Conservation (phyloP, 2,329 filamentous ascomycete genomes). For the Penicillium hordei region DNA sequence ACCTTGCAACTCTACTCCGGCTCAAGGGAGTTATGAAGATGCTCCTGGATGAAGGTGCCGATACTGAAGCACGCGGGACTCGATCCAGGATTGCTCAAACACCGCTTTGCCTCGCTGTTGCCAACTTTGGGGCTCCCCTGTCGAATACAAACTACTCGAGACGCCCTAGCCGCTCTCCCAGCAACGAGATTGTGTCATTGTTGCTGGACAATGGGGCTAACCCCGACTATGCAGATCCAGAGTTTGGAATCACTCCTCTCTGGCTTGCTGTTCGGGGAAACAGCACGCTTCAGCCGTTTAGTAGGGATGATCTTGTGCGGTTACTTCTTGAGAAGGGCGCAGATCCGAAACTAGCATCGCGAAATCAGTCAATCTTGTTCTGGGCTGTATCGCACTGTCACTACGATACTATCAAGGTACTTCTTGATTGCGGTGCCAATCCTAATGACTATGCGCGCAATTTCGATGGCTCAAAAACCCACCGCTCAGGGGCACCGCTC, state of each 20-base stretch:
- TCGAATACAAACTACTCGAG: not conserved
- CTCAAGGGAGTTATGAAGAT: not conserved
- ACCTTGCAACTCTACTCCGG: not conserved
- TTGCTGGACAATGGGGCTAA: not conserved
- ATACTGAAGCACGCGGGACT: not conserved
- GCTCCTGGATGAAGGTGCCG: not conserved
- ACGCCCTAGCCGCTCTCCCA: not conserved
- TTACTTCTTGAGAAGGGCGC: not conserved
- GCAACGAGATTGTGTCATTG: not conserved
- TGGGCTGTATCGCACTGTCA: not conserved
- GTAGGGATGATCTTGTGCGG: not conserved
- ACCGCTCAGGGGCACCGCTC: not conserved
- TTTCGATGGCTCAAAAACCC: not conserved
- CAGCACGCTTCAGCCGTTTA: not conserved
- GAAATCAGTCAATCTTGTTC: not conserved
- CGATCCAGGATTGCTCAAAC: not conserved
- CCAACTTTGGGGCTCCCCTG: not conserved
- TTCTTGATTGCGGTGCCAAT: not conserved
- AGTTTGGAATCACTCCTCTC: not conserved
- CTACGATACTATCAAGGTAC: not conserved
- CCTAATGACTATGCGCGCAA: not conserved
- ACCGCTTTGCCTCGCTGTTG: not conserved
- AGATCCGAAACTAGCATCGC: not conserved
- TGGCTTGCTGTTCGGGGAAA: not conserved
- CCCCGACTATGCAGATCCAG: not conserved